Evolutionary conservation across 768 basidiomycete genomes (phyloP).

Genomic region (Auricularia heimuer): DNA sequence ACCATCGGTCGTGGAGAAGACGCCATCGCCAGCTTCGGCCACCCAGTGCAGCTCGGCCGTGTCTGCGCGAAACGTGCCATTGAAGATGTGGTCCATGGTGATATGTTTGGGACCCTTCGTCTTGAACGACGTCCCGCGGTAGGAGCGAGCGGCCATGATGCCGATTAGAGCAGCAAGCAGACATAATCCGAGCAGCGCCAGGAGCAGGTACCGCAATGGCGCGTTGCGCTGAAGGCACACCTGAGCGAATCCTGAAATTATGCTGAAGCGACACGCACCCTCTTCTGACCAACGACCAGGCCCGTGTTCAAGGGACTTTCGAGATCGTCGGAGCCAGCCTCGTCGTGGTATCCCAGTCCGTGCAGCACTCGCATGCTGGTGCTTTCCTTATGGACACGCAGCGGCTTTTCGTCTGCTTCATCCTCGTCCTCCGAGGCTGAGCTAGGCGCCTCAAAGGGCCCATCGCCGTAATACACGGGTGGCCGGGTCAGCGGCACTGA

Average conservation of each 20-base stretch:
- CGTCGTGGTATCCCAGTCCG: background rate
- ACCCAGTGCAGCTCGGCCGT: conserved; percentile 66
- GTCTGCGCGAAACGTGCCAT: conserved; percentile 66
- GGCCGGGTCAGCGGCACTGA: conserved; percentile 18
- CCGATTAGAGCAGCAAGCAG: conserved; percentile 60
- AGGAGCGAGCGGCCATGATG: conserved; percentile 64
- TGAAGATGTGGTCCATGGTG: conserved; percentile 85
- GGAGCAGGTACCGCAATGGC: conserved; percentile 52
- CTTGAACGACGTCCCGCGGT: conserved; percentile 40
- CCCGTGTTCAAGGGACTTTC: background rate
- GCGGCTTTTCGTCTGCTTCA: conserved; percentile 37
- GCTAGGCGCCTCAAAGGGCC: conserved; percentile 66
- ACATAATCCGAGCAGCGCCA: conserved; percentile 51
- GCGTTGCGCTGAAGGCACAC: conserved; percentile 13
- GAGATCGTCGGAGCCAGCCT: background rate
- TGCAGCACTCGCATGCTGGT: conserved; percentile 28
- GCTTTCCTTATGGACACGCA: background rate
- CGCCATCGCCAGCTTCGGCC: conserved; percentile 91
- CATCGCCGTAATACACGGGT: conserved; percentile 58
- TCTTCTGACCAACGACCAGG: background rate
- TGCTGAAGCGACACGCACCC: background rate
- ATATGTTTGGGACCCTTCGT: conserved; percentile 48
- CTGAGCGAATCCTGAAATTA: background rate
- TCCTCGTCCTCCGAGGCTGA: conserved; percentile 61
- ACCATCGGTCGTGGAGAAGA: conserved; percentile 57